A percentile compares a stretch with the other conserved stretches of the same genome.
These are phyloP conservation scores for Pyrenopolyporus hunteri DNA, from an alignment of 495 filamentous ascomycete species.

Conservation along the genomic window DNA sequence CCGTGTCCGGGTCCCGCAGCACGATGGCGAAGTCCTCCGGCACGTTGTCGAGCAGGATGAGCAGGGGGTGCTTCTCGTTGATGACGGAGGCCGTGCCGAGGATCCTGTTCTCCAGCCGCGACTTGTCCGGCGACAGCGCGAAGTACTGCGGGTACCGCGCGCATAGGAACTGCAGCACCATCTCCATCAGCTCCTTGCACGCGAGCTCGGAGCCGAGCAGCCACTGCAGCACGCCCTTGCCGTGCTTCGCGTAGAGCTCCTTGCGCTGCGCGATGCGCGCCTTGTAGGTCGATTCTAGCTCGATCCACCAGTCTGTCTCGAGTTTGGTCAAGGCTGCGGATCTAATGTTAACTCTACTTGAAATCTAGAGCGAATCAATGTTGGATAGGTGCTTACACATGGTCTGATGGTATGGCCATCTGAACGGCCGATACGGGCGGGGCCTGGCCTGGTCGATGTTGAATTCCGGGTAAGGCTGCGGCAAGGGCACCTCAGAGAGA, in stretches of 20 bases:
- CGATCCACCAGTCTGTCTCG: conserved; percentile 90
- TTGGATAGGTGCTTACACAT: conserved; percentile 71
- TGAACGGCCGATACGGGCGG: conserved; percentile 79
- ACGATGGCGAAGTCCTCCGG: conserved; percentile 90
- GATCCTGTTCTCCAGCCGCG: conserved; percentile 72
- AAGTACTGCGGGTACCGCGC: conserved; percentile 84
- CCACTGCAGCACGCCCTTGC: conserved; percentile 66
- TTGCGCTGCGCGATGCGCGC: conserved; percentile 73
- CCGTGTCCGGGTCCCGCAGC: conserved; percentile 72
- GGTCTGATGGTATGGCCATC: conserved; percentile 91
- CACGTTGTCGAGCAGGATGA: conserved; percentile 78
- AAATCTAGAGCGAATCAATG: not conserved
- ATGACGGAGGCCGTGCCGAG: conserved; percentile 69
- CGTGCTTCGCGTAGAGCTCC: conserved; percentile 68
- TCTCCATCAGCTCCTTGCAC: conserved; percentile 91
- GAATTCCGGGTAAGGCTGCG: conserved; percentile 65
- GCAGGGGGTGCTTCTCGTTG: conserved; percentile 67
- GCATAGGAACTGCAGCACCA: conserved; percentile 78
- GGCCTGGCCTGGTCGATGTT: conserved; percentile 67
- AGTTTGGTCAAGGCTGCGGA: conserved; percentile 74
- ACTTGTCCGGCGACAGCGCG: conserved; percentile 62
- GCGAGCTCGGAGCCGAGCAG: conserved; percentile 82
- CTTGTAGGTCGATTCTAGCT: conserved; percentile 80
- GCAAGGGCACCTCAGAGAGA: conserved; percentile 79
- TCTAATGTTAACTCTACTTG: not conserved